These are phyloP conservation scores for Aspergillus bombycis DNA, from an alignment of 2,329 filamentous ascomycete species.

Conservation along the genomic window DNA sequence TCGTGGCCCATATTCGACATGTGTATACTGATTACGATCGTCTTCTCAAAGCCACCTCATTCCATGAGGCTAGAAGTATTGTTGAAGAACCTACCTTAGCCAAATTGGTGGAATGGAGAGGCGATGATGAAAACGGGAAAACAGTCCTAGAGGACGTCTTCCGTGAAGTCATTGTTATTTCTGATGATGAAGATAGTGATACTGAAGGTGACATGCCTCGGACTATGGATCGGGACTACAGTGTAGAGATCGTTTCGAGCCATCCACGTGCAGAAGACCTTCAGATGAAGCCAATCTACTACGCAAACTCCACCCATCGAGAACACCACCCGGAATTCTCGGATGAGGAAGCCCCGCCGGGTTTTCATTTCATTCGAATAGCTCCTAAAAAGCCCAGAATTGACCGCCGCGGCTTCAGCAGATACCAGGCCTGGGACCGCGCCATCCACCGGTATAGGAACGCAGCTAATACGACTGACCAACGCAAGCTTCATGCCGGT, in stretches of 20 bases:
- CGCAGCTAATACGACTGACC: constrained; percentile 23
- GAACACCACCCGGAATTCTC: constrained; percentile 32
- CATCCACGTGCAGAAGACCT: constrained; percentile 39
- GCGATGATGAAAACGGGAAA: constrained; percentile 58
- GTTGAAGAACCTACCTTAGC: constrained; percentile 60
- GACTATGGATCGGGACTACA: constrained; percentile 38
- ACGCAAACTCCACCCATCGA: constrained; percentile 22
- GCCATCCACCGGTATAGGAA: constrained; percentile 46
- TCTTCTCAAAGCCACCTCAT: constrained; percentile 56
- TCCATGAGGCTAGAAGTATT: constrained; percentile 56
- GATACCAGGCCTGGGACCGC: constrained; percentile 52
- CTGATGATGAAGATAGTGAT: constrained; percentile 61
- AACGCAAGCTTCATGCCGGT: constrained; percentile 13
- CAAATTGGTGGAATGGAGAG: constrained; percentile 65
- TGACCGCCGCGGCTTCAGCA: constrained; percentile 49
- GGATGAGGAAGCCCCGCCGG: constrained; percentile 41
- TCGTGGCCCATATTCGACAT: constrained; percentile 65
- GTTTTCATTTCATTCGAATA: constrained; percentile 40
- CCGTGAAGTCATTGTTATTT: constrained; percentile 66
- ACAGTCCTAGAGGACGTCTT: constrained; percentile 64
- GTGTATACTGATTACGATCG: constrained; percentile 65
- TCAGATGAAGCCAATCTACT: constrained; percentile 34
- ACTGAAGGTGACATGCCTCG: constrained; percentile 37
- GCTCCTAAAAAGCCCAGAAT: constrained; percentile 36
- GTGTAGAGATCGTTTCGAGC: constrained; percentile 48